Base-by-base conservation (phyloP, 352 stramenopile genomes). In the Bremia lactucae region DNA sequence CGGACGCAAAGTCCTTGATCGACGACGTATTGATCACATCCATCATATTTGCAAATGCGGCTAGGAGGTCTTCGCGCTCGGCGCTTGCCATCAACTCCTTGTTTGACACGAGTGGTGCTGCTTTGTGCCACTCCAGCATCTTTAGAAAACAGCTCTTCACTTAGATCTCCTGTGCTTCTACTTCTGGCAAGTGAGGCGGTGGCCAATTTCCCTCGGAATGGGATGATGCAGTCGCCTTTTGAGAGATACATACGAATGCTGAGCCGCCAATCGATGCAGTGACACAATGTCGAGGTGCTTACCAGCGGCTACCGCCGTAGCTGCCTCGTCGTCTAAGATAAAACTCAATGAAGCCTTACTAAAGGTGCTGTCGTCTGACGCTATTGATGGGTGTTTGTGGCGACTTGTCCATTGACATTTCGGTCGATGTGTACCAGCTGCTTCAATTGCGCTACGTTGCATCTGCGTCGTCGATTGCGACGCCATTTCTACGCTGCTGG, bases 21-120 rank as follows among this genome's bases (percentile, higher is more conserved):
- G 33, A 85, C 74, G 25, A 87, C 72, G 39, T 87, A 87, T 50
- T 87, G 68, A 41, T 83, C 74, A 36, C 74, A 87, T 20, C 60
- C 67, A 35, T 85, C 72, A 31, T 69, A 64, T 43, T 87, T 84
- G 47, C 72, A 87, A 31, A 83, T 74, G 31, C 74, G 72, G 23
- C 72, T 83, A 7, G 72, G 67, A 5, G 70, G 69, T 20, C 70
- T 55, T 5, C 62, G 49, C 2, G 70, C 68, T 11, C 72, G 72
- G 16, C 73, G 71, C 35, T 84, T 72, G 10, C 61, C 58, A 14
- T 83, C 61, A 2, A 28, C 56, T 41, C 37, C 61, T 53, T 76
- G 39, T 24, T 58, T 55, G 6, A 33, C 7, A 16, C 60, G 59
- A 25, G 42, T 14, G n/a, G 21, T 33, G 2, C 42, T 29, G 23